Percentiles rank a stretch among this genome's conserved stretches.
Evolutionary conservation across 78 protist species (phyloP).

Genomic region (Dictyostelium intermedium): DNA sequence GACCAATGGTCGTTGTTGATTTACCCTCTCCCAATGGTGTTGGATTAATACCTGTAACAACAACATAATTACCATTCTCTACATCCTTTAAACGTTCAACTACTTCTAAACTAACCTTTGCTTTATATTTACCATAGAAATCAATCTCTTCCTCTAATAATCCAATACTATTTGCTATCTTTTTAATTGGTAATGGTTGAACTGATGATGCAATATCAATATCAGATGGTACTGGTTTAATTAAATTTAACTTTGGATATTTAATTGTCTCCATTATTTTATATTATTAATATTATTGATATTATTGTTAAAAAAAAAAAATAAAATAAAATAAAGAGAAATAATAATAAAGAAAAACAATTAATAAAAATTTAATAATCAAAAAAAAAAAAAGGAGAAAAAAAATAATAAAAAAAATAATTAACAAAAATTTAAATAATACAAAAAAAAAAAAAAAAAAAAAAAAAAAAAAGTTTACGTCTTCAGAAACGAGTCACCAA

Average conservation of each 20-base stretch:
- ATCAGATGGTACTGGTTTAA: constrained; percentile 87
- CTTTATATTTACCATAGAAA: constrained; percentile 89
- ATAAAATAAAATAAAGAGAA: not conserved
- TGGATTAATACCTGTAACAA: constrained; percentile 97
- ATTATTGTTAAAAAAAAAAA: too few species aligned
- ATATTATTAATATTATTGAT: too few species aligned
- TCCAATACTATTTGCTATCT: constrained; percentile 65
- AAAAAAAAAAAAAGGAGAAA: not conserved
- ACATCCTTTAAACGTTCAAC: constrained; percentile 76
- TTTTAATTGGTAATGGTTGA: constrained; percentile 73
- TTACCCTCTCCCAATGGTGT: constrained; percentile 99
- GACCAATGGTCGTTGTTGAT: constrained; percentile 97
- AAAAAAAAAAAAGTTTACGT: too few species aligned
- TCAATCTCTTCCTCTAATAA: constrained; percentile 77
- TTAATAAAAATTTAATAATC: not conserved
- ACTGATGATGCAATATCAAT: constrained; percentile 90
- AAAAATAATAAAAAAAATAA: not conserved
- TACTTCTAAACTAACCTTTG: constrained; percentile 83
- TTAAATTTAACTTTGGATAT: constrained; percentile 57
- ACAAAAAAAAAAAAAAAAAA: too few species aligned
- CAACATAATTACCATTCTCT: constrained; percentile 93
- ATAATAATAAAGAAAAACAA: not conserved
- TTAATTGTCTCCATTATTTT: not conserved
- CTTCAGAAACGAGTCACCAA: too few species aligned
- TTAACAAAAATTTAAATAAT: not conserved